phyloP scores from a whole-genome alignment of 108 stramenopile species.

The Craspedostauros australis region DNA sequence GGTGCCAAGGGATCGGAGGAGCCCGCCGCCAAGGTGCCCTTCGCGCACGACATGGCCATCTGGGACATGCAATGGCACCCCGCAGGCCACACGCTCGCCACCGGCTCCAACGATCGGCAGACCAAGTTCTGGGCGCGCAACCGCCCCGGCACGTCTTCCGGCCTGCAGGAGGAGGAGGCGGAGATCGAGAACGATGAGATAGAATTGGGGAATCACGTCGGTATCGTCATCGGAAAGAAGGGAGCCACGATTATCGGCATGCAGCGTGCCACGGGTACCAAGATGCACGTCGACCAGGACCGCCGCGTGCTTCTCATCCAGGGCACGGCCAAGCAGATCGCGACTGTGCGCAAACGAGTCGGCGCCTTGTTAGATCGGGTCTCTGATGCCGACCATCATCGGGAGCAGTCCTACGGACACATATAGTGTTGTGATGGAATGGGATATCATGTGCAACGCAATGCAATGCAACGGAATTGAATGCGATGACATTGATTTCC shows the following conservation, averaged over 20 bases:
- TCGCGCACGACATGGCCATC: constrained; percentile 95
- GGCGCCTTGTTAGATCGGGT: constrained; percentile 77
- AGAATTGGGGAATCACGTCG: constrained; percentile 86
- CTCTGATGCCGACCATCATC: constrained; percentile 41
- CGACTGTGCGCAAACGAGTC: constrained; percentile 77
- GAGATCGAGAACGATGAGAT: constrained; percentile 70
- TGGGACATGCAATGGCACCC: constrained; percentile 98
- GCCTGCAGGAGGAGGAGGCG: constrained; percentile 55
- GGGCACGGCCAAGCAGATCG: constrained; percentile 81
- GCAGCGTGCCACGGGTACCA: constrained; percentile 84
- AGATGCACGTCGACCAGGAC: constrained; percentile 89
- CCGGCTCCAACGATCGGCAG: constrained; percentile 86
- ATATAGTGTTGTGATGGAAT: too few species aligned
- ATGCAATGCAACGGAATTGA: too few species aligned
- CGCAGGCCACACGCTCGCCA: constrained; percentile 87
- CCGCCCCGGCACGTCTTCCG: constrained; percentile 72
- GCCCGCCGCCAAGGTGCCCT: constrained; percentile 70
- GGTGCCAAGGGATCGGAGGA: constrained; percentile 85
- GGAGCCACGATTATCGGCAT: constrained; percentile 87
- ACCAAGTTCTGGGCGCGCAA: constrained; percentile 93
- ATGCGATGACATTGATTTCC: too few species aligned
- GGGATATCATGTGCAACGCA: too few species aligned
- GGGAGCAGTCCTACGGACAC: too few species aligned
- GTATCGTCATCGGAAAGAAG: constrained; percentile 84
- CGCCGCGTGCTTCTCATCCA: constrained; percentile 78